Evolutionary conservation across 805 yeast genomes (phyloP).

Genomic region (Spathaspora hagerdaliae): DNA sequence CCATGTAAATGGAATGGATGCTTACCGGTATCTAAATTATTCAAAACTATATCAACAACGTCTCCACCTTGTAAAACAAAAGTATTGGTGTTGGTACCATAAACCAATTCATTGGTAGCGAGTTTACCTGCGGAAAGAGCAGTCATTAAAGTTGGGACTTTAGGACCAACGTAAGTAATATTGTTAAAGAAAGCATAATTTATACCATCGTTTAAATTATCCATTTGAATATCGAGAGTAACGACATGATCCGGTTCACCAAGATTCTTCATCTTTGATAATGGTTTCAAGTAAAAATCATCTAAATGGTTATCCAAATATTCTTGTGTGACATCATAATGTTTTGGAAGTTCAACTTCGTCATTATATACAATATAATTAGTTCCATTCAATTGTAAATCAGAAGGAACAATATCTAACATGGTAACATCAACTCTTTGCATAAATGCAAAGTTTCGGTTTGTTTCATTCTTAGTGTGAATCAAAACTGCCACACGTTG

Average conservation of each 20-base stretch:
- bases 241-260: conserved; percentile 63
- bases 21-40: conserved; percentile 75
- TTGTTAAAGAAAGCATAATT: conserved; percentile 75
- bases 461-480: conserved; percentile 43
- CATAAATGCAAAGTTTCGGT: conserved; percentile 55
- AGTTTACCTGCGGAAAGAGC: conserved; percentile 58
- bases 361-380: conserved; percentile 52
- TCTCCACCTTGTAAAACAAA: conserved; percentile 57
- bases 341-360: conserved; percentile 12
- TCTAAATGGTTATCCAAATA: conserved; percentile 48
- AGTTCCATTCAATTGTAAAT: conserved; percentile 49
- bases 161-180: conserved; percentile 59
- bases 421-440: conserved; percentile 58
- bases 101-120: conserved; percentile 55
- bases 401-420: conserved; percentile 64
- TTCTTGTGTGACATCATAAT: conserved; percentile 15
- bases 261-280: conserved; percentile 31
- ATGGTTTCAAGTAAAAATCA: conserved; percentile 73
- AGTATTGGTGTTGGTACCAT: conserved; percentile 68
- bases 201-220: conserved; percentile 68
- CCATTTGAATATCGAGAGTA: conserved; percentile 58
- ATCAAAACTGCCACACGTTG: conserved; percentile 75
- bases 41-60: conserved; percentile 69
- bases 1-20: conserved; percentile 82
- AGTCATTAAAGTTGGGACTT: conserved; percentile 61